phyloP scores from a whole-genome alignment of 2,329 filamentous ascomycete genomes.

The Ophiostoma fasciatum region DNA sequence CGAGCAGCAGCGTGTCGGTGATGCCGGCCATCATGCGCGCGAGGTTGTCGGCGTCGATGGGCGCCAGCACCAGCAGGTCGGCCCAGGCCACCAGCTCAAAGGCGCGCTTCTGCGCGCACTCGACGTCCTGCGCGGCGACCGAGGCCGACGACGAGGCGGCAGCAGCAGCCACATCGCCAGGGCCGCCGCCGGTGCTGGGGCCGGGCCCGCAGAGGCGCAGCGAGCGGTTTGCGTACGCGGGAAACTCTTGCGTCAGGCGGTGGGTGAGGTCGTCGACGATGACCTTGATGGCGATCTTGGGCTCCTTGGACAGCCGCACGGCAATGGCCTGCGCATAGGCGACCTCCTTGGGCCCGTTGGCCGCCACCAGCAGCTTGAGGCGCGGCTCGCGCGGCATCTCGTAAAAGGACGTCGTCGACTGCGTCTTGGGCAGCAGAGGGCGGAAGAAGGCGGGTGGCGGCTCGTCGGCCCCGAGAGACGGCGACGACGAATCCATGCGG shows the following conservation, averaged over 20 bases:
- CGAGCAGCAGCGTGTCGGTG: slow-evolving; percentile 64
- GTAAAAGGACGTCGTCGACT: slow-evolving; percentile 11
- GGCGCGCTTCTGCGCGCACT: slow-evolving; percentile 37
- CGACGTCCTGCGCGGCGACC: slow-evolving; percentile 25
- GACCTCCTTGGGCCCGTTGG: slow-evolving; percentile 49
- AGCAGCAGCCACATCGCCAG: too few species aligned
- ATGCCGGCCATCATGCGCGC: slow-evolving; percentile 80
- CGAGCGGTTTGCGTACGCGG: slow-evolving; percentile 41
- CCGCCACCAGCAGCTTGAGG: slow-evolving; percentile 47
- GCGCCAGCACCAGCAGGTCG: slow-evolving; percentile 69
- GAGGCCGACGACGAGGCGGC: background rate
- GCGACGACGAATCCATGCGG: slow-evolving; percentile 8
- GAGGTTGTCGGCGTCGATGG: slow-evolving; percentile 70
- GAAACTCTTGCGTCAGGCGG: slow-evolving; percentile 46
- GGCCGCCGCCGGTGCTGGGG: background rate
- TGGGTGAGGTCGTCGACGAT: slow-evolving; percentile 52
- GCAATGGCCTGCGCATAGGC: slow-evolving; percentile 52
- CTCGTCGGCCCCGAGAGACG: slow-evolving; percentile 9
- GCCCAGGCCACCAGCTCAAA: slow-evolving; percentile 73
- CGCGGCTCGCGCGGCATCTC: slow-evolving; percentile 20
- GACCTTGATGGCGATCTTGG: slow-evolving; percentile 44
- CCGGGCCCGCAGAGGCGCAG: slow-evolving; percentile 17
- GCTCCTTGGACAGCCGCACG: slow-evolving; percentile 50
- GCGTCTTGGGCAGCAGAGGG: slow-evolving; percentile 10
- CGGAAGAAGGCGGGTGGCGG: slow-evolving; percentile 11